Evolutionary conservation across 2,329 filamentous ascomycete genomes (phyloP), one percentile per base, ranked within the genome.

Genomic region (Penicillium sp.): DNA sequence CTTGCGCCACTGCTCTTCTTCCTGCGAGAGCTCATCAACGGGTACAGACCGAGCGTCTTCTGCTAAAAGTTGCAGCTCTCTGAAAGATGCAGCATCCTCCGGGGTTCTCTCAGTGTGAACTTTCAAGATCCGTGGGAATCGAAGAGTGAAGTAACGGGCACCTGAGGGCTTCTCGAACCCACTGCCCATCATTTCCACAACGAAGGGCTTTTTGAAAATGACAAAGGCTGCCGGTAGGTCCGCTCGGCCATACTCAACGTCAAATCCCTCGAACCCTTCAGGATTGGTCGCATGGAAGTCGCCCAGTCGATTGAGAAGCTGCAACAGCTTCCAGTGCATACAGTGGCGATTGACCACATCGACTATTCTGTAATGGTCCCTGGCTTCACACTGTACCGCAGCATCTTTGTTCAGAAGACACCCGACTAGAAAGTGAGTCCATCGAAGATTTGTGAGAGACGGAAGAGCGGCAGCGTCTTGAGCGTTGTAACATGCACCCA

Each of bases 341-440:
- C 71, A 74, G 47, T 79, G 78, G 8, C 60, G 69, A 59, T 86
- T 82, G 2, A 91, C 82, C 1, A 85, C 80, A 59, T 89, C 90
- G 35, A 93, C 83, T 2, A 95, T 78, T 24, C 84, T 85, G 73
- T 91, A 94, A 0, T 75, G 77, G 0, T 91, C 89, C 56, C 75
- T 84, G 3, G 64, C 66, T 2, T 78, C 75, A 66, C 79, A 84
- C 7, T 84, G 80, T 30, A 80, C 72, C 0, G 89, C 85, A 15
- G 85, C 83, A 6, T 85, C 81, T 67, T 86, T 88, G 69, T 95
- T 95, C 24, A 85, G 80, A 9, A 93, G 80, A 73, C 92, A 96
- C 1, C 88, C 93, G 17, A 96, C 77, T 70, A 90, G 89, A 71
- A 96, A 96, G 55, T 91, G 87, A 3, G 91, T 96, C 89, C 90